phyloP scores from a whole-genome alignment of 257 asterid species.

The Jacaranda mimosifolia region DNA sequence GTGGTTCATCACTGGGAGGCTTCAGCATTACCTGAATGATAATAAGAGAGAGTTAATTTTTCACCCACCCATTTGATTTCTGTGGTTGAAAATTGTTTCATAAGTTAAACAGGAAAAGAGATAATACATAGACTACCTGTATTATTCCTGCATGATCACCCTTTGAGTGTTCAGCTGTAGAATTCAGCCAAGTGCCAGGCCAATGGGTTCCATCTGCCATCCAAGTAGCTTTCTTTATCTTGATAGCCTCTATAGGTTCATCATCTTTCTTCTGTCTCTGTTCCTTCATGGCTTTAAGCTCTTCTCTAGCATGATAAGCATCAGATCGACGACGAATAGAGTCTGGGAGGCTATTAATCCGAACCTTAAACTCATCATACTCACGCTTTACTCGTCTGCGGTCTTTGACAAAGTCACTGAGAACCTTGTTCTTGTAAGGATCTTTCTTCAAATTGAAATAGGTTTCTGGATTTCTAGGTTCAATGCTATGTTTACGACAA shows the following conservation, averaged over 20 bases:
- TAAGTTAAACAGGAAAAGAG: not conserved
- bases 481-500: conserved; percentile 76
- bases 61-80: not conserved
- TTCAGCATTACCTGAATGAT: conserved; percentile 74
- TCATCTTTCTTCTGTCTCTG: conserved; percentile 71
- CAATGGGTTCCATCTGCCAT: conserved; percentile 91
- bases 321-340: conserved; percentile 77
- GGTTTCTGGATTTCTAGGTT: conserved; percentile 75
- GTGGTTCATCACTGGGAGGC: conserved; percentile 86
- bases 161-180: conserved; percentile 64
- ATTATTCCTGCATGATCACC: conserved; percentile 89
- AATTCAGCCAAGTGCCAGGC: conserved; percentile 81
- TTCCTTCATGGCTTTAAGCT: conserved; percentile 65
- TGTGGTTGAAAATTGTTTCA: not conserved
- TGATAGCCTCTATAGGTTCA: conserved; percentile 55
- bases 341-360: conserved; percentile 70
- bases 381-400: conserved; percentile 79
- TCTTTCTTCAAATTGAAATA: conserved; percentile 73
- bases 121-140: conserved; percentile 49
- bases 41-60: conserved; percentile 2
- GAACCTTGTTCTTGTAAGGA: conserved; percentile 75
- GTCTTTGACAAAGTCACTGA: conserved; percentile 70
- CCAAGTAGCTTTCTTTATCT: conserved; percentile 78
- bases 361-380: conserved; percentile 84
- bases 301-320: conserved; percentile 79